Evolutionary conservation across 768 basidiomycete genomes (phyloP).

Genomic region (Lentinula detonsa): DNA sequence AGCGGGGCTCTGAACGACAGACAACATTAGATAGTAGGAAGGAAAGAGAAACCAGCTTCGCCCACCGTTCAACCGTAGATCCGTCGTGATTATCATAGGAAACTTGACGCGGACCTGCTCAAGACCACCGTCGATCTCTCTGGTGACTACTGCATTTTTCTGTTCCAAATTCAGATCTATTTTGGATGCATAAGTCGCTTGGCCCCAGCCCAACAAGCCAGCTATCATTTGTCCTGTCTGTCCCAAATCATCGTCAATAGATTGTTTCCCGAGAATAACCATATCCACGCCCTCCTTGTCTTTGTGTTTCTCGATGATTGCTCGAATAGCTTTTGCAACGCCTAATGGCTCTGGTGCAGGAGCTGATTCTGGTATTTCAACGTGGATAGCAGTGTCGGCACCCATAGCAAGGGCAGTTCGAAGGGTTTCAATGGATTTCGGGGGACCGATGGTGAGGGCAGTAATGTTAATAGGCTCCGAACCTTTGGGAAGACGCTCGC

Average conservation of each 20-base stretch:
- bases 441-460: constrained; percentile 89
- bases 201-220: constrained; percentile 85
- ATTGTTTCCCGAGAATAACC: constrained; percentile 96
- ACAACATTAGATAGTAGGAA: background rate
- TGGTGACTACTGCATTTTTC: constrained; percentile 63
- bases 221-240: constrained; percentile 98
- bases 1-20: constrained; percentile 71
- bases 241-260: constrained; percentile 95
- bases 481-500: constrained; percentile 70
- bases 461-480: constrained; percentile 56
- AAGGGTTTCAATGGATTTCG: constrained; percentile 85
- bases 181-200: constrained; percentile 94
- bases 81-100: constrained; percentile 88
- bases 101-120: constrained; percentile 76
- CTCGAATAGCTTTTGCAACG: constrained; percentile 80
- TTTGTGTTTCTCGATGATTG: constrained; percentile 60
- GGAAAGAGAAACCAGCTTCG: background rate
- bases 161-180: constrained; percentile 61
- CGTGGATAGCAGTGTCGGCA: constrained; percentile 87
- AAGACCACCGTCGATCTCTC: constrained; percentile 94
- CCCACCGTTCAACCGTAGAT: constrained; percentile 61
- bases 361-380: constrained; percentile 71
- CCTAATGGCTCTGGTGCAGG: constrained; percentile 85
- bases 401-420: constrained; percentile 98
- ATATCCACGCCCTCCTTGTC: constrained; percentile 62